Base-by-base conservation (phyloP, 768 basidiomycete genomes). In the Nidularia pulvinata region DNA sequence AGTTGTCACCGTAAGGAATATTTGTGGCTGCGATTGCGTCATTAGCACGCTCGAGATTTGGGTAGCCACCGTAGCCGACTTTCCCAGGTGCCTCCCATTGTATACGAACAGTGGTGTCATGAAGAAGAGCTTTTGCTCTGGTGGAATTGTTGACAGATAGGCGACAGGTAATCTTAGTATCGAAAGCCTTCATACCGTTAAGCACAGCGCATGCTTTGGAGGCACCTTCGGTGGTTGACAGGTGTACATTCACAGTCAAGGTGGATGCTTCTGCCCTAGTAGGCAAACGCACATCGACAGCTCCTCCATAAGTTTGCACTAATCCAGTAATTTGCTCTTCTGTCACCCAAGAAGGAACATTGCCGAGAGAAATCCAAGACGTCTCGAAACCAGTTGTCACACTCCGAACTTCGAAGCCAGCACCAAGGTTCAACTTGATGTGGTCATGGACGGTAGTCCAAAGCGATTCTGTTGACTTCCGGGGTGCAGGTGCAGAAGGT, bases 381-480 rank as follows among this genome's bases (percentile, higher is more conserved):
- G 85, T 85, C 59, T 93, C 90, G 42, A 91, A 86, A 1, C 85
- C 85, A 1, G 89, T 91, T 6, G 66, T 65, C 5, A 91, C 63
- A 0, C 81, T 75, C 25, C 71, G 64, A 2, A 92, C 75, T 1
- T 75, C 73, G 46, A 89, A 88, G 0, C 91, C 91, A 0, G 81
- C 65, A 33, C 78, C 78, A 46, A 91, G 71, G 19, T 72, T 79
- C 16, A 86, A 78, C 49, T 72, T 76, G 19, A 80, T 84, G 51
- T 86, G 78, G 36, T 84, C 79, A 42, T 83, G 74, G 6, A 88
- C 62, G 0, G 65, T 72, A 10, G 78, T 47, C 10, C 53, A 54
- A 58, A 62, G 63, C 5, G 19, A 33, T 6, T 53, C 19, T 33
- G 56, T 50, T 22, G 50, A 3, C 33, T 56, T 56, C 32, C 16